Base-by-base conservation (phyloP, 345 rosid genomes). In the Anastatica hierochuntica region DNA sequence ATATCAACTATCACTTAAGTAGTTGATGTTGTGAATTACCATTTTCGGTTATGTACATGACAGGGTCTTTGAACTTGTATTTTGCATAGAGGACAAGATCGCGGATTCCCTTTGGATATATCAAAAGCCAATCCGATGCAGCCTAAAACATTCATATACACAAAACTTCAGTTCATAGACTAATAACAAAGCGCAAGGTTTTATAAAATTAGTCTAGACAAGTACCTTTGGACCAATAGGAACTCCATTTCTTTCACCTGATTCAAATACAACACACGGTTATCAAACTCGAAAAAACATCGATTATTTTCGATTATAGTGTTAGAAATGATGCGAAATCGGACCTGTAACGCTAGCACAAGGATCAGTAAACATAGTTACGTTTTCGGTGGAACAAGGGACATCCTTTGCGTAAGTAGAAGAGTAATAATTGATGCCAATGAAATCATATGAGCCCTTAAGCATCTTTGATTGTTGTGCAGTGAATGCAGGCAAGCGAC, bases 41-140 rank as follows among this genome's bases (percentile, higher is more conserved):
- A 14, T 82, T 82, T 38, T 79, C 89, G n/a, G 85, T 77, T 5
- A 82, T 68, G 54, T 71, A 73, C 34, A 82, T 69, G 10, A 53
- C 8, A 4, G 83, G 90, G 29, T 73, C 50, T 10, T 76, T 68
- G 50, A 73, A 82, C 43, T 74, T 76, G 24, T 63, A 42, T 53
- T 79, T 76, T 40, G 63, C 58, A 50, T 79, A 61, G 8, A 77
- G 42, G 48, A 79, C 36, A 8, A 77, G 49, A 42, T 74, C 73
- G 23, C 47, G 64, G 43, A 82, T 20, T 29, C 90, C 90, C 34
- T 71, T 53, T 3, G 89, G 89, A 56, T 79, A 74, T n/a, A 69
- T 64, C 49, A 45, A 72, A 49, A 82, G 66, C 85, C 85, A 79
- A n/a, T 55, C 46, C 15, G 74, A 72, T 27, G 67, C 71, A 27